Conservation (phyloP, 2,329 filamentous ascomycete genomes). For the Trichoderma hamatum region DNA sequence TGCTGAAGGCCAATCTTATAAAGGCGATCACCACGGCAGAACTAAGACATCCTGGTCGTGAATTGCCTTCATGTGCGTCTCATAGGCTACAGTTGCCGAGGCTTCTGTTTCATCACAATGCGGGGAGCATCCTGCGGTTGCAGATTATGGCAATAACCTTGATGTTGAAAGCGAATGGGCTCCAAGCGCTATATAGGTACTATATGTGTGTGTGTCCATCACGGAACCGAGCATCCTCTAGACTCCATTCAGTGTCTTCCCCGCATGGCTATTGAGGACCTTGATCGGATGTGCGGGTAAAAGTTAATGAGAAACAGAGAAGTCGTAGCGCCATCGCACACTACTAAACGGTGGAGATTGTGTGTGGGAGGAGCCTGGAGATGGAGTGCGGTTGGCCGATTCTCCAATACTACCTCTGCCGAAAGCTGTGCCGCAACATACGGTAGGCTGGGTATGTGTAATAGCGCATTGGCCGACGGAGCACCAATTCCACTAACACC, state of each 20-base stretch:
- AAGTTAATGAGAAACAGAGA: neutral
- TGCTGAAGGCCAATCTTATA: conserved; percentile 17
- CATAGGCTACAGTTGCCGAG: conserved; percentile 17
- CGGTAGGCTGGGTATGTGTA: neutral
- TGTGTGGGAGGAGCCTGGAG: neutral
- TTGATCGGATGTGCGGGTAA: conserved; percentile 4
- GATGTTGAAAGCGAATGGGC: conserved; percentile 1
- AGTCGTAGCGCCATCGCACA: neutral
- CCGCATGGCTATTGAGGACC: neutral
- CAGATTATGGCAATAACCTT: neutral
- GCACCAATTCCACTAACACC: conserved; percentile 15
- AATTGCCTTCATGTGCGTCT: neutral
- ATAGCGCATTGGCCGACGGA: conserved; percentile 1
- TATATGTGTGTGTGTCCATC: neutral
- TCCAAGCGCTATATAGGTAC: neutral
- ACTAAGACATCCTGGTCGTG: conserved; percentile 8
- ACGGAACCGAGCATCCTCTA: neutral
- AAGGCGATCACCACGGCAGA: conserved; percentile 1
- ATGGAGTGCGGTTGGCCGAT: neutral
- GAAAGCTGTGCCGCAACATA: neutral
- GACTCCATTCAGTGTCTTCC: neutral
- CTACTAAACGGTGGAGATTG: conserved; percentile 12
- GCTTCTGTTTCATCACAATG: conserved; percentile 12
- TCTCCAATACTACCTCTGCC: neutral
- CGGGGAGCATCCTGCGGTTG: conserved; percentile 4